Conservation (phyloP, 805 yeast genomes). For the Monosporozyma unispora region DNA sequence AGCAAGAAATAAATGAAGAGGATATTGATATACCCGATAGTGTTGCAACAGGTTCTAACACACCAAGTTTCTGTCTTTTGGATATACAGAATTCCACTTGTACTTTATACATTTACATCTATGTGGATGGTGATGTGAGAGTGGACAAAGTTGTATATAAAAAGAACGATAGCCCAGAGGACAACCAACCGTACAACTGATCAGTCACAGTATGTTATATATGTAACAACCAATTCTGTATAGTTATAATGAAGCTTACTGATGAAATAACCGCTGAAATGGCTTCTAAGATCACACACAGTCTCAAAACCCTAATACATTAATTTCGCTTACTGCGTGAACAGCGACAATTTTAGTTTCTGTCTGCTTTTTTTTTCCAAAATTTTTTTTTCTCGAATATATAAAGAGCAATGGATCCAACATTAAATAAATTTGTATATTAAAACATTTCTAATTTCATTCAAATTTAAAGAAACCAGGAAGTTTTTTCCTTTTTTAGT, state of each 20-base stretch:
- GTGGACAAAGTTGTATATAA: slow-evolving; percentile 78
- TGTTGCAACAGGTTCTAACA: slow-evolving; percentile 30
- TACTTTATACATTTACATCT: slow-evolving; percentile 77
- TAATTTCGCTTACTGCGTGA: neutral
- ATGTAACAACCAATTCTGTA: too few relatives aligned
- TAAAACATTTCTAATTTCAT: neutral
- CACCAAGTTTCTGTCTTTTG: slow-evolving; percentile 81
- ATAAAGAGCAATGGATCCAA: slow-evolving; percentile 8
- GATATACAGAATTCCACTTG: slow-evolving; percentile 77
- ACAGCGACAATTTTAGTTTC: neutral
- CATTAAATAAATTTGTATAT: neutral
- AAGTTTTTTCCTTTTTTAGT: slow-evolving; percentile 36
- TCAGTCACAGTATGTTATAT: neutral
- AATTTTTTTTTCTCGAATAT: slow-evolving; percentile 11
- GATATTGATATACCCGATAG: slow-evolving; percentile 15
- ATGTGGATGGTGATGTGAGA: slow-evolving; percentile 71
- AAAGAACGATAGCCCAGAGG: slow-evolving; percentile 28
- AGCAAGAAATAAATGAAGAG: slow-evolving; percentile 11
- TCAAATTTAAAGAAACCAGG: slow-evolving; percentile 14
- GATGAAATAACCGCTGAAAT: neutral
- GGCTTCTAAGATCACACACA: neutral
- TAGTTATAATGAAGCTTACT: too few relatives aligned
- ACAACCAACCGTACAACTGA: neutral
- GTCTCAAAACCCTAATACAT: neutral
- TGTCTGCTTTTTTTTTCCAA: too few relatives aligned